Conservation (phyloP, 176 grass and related monocot species). For the Paspalum vaginatum region DNA sequence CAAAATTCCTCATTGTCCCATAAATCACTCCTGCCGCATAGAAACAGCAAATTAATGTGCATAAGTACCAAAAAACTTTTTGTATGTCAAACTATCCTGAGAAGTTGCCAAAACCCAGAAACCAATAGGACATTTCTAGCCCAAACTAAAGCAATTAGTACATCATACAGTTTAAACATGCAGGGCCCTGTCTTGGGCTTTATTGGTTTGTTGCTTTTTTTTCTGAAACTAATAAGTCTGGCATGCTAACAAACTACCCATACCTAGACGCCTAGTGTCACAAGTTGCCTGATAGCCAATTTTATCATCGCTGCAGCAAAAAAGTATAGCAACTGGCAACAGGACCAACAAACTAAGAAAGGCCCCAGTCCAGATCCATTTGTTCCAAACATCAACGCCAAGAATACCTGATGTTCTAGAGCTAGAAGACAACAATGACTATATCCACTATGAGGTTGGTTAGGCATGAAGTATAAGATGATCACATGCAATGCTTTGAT, state of each 20-base stretch:
- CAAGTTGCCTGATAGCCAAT: neutral
- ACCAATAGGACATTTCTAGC: slow-evolving; percentile 11
- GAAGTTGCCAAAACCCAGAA: neutral
- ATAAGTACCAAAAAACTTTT: neutral
- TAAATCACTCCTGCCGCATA: neutral
- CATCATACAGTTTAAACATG: neutral
- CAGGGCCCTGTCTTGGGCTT: neutral
- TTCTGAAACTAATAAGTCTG: neutral
- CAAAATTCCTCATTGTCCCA: neutral
- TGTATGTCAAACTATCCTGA: neutral
- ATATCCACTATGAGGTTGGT: neutral
- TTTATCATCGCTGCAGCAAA: too few relatives aligned
- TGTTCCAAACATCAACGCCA: slow-evolving; percentile 32
- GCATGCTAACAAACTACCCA: neutral
- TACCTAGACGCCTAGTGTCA: slow-evolving; percentile 6
- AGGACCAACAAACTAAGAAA: neutral
- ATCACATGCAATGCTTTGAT: neutral
- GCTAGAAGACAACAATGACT: neutral
- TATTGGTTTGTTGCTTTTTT: neutral
- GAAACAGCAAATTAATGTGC: neutral
- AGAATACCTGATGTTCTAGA: neutral
- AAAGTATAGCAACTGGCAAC: neutral
- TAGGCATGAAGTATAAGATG: slow-evolving; percentile 5
- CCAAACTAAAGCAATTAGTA: slow-evolving; percentile 12
- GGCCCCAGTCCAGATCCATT: slow-evolving; percentile 12